Evolutionary conservation across 805 yeast genomes (phyloP).

Genomic region (Saccharomycopsis guyanensis): DNA sequence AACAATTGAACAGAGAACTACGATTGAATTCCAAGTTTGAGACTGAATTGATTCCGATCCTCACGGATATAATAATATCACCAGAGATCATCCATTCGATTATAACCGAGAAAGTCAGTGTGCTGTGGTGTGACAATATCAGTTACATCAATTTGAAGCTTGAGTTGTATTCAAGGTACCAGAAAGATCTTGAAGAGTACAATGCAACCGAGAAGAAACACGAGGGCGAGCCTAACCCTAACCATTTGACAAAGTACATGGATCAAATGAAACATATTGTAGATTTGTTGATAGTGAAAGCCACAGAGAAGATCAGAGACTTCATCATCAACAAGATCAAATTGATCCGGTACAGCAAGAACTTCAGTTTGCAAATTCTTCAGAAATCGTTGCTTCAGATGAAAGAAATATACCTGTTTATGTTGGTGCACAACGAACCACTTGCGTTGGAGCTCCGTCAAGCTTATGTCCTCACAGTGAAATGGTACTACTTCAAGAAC

Average conservation of each 20-base stretch:
- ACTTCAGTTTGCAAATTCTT: constrained; percentile 62
- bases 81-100: constrained; percentile 60
- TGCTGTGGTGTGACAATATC: constrained; percentile 61
- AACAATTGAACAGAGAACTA: constrained; percentile 40
- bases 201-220: constrained; percentile 19
- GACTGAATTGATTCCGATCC: constrained; percentile 58
- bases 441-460: constrained; percentile 65
- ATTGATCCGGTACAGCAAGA: constrained; percentile 49
- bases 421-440: constrained; percentile 45
- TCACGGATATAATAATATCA: constrained; percentile 67
- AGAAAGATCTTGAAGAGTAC: constrained; percentile 17
- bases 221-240: constrained; percentile 5
- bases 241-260: constrained; percentile 23
- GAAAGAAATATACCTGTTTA: constrained; percentile 53
- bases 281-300: constrained; percentile 48
- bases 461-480: constrained; percentile 84
- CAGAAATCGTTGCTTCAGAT: constrained; percentile 60
- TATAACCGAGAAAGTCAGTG: constrained; percentile 46
- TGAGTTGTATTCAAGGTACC: constrained; percentile 42
- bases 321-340: constrained; percentile 60
- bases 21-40: constrained; percentile 42
- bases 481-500: constrained; percentile 82
- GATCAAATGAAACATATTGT: constrained; percentile 29
- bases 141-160: constrained; percentile 50
- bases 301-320: constrained; percentile 71